phyloP scores from a whole-genome alignment of 139 green algal genomes.

The Micromonas commoda region DNA sequence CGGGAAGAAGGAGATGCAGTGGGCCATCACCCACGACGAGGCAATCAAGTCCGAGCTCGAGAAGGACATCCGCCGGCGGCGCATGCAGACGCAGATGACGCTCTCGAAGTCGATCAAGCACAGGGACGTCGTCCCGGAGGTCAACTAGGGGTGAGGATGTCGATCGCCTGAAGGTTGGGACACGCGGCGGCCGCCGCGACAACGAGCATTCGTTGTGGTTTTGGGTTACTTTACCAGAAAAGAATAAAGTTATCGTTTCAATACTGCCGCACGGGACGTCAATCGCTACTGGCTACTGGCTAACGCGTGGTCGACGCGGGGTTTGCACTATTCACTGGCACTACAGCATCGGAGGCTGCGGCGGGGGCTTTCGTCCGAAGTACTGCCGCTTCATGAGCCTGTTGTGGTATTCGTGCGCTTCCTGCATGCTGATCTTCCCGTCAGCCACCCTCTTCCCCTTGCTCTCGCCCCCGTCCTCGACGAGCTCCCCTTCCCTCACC shows the following conservation, averaged over 20 bases:
- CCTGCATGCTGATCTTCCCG: slow-evolving; percentile 51
- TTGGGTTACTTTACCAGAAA: no score
- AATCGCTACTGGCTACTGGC: background rate
- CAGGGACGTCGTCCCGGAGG: no score
- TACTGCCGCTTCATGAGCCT: slow-evolving; percentile 54
- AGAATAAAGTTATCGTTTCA: no score
- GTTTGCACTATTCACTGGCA: no score
- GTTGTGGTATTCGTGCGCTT: slow-evolving; percentile 49
- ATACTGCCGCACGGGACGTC: no score
- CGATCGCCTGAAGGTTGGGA: no score
- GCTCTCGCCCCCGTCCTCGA: background rate
- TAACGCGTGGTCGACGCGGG: background rate
- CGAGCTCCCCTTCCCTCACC: background rate
- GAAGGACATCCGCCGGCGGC: background rate
- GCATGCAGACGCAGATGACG: background rate
- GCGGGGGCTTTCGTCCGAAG: slow-evolving; percentile 47
- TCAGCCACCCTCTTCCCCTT: slow-evolving; percentile 47
- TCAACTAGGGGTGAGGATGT: no score
- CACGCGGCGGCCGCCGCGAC: no score
- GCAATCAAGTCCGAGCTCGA: background rate
- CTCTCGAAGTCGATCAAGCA: background rate
- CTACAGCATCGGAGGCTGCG: background rate
- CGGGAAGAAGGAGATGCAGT: background rate
- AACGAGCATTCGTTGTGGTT: no score
- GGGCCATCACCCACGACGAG: background rate